These are phyloP conservation scores for Penicillium griseofulvum DNA, from an alignment of 2,329 filamentous ascomycete species.

Conservation along the genomic window DNA sequence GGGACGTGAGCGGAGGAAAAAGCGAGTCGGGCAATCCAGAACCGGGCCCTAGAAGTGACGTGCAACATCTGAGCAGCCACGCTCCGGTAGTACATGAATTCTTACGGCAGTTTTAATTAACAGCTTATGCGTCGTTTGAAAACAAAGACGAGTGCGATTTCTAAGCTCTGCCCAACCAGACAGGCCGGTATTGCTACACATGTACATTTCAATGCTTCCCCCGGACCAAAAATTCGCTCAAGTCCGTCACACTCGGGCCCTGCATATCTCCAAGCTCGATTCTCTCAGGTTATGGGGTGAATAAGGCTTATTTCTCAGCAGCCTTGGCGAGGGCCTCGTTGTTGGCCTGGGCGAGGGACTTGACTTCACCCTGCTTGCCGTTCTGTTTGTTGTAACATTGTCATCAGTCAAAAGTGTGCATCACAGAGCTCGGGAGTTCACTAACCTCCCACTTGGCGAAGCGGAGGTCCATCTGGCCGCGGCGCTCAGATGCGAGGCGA, in stretches of 20 bases:
- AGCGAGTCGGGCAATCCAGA: constrained; percentile 18
- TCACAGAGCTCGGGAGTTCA: constrained; percentile 7
- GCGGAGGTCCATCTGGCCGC: constrained; percentile 83
- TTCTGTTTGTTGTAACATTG: constrained; percentile 58
- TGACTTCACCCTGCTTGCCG: constrained; percentile 89
- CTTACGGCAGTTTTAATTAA: constrained; percentile 7
- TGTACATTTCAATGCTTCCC: constrained; percentile 30
- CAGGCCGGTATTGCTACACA: constrained; percentile 41
- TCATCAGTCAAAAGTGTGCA: constrained; percentile 30
- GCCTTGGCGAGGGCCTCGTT: constrained; percentile 47
- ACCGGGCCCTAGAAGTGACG: constrained; percentile 18
- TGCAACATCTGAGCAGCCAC: constrained; percentile 15
- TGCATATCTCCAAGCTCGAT: constrained; percentile 21
- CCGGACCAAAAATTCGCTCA: constrained; percentile 15
- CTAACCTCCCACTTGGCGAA: constrained; percentile 93
- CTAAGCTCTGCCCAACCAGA: constrained; percentile 29
- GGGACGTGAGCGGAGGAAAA: constrained; percentile 21
- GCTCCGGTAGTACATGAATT: constrained; percentile 1
- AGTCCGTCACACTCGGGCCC: constrained; percentile 19
- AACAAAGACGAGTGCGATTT: constrained; percentile 26
- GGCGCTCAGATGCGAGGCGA: constrained; percentile 80
- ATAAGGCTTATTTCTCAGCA: constrained; percentile 41
- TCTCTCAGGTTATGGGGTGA: constrained; percentile 8
- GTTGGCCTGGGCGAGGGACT: constrained; percentile 64
- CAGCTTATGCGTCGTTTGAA: constrained; percentile 7